phyloP scores from a whole-genome alignment of 257 asterid genomes.

The Solanum medicagineum region DNA sequence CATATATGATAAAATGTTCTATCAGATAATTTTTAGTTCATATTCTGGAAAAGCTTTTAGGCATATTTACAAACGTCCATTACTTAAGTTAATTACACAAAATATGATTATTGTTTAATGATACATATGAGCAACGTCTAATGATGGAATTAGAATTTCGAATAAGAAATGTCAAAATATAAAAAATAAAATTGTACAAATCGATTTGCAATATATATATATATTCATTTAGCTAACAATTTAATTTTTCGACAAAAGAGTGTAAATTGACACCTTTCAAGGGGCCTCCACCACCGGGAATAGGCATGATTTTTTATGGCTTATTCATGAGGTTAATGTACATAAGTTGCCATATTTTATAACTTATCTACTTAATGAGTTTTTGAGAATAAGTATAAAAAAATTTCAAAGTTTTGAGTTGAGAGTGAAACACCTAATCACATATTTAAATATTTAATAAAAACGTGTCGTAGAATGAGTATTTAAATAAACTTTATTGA shows the following conservation, averaged over 20 bases:
- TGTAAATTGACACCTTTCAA: too few species aligned
- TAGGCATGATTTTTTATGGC: background rate
- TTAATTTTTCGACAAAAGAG: too few species aligned
- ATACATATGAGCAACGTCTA: background rate
- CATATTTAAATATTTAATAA: too few species aligned
- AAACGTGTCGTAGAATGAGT: too few species aligned
- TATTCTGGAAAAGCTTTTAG: background rate
- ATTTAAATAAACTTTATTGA: background rate
- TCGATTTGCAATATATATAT: too few species aligned
- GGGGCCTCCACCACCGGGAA: too few species aligned
- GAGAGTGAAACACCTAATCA: background rate
- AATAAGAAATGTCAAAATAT: too few species aligned
- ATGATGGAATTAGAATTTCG: too few species aligned
- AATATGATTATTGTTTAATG: accelerated
- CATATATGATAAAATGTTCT: background rate
- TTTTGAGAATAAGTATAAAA: background rate
- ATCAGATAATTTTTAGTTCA: background rate
- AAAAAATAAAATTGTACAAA: too few species aligned
- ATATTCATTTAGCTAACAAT: too few species aligned
- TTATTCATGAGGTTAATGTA: background rate
- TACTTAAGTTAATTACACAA: background rate
- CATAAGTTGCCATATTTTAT: background rate
- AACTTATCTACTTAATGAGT: background rate
- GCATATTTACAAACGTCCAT: too few species aligned
- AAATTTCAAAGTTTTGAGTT: background rate